Evolutionary conservation across 2,329 filamentous ascomycete species (phyloP).

Genomic region (Penicillium palitans): DNA sequence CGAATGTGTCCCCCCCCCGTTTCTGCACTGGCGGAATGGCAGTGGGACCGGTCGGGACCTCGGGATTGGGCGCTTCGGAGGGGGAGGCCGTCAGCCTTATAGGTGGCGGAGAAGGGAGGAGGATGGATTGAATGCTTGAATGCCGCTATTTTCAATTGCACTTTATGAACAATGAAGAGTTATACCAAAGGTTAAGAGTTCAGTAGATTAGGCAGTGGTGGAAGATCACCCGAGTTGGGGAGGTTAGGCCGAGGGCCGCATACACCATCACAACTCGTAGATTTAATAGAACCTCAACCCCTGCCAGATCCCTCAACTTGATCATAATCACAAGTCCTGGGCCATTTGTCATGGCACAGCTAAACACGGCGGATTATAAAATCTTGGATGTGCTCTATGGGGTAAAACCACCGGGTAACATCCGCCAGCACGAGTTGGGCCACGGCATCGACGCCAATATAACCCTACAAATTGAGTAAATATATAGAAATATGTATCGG

Average conservation of each 20-base stretch:
- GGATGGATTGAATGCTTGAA: background rate
- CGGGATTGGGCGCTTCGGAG: conserved; percentile 25
- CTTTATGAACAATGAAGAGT: background rate
- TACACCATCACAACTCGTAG: too few species aligned
- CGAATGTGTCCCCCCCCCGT: conserved; percentile 12
- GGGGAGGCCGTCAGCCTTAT: conserved; percentile 21
- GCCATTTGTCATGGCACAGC: too few species aligned
- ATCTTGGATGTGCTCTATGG: too few species aligned
- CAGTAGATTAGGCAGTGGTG: background rate
- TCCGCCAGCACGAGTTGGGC: too few species aligned
- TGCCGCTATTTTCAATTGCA: conserved; percentile 1
- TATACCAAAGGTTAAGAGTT: background rate
- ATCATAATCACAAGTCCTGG: too few species aligned
- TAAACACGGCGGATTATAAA: too few species aligned
- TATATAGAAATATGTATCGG: too few species aligned
- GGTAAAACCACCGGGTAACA: too few species aligned
- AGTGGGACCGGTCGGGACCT: conserved; percentile 18
- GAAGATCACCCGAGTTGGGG: background rate
- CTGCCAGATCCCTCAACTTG: too few species aligned
- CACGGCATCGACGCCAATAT: too few species aligned
- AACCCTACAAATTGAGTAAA: too few species aligned
- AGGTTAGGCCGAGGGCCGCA: background rate
- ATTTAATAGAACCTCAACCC: too few species aligned
- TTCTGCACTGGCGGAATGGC: conserved; percentile 21
- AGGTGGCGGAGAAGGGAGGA: background rate